Evolutionary conservation across 805 yeast species (phyloP), one percentile per base, ranked within the genome.

Genomic region (Schwanniomyces sp.): DNA sequence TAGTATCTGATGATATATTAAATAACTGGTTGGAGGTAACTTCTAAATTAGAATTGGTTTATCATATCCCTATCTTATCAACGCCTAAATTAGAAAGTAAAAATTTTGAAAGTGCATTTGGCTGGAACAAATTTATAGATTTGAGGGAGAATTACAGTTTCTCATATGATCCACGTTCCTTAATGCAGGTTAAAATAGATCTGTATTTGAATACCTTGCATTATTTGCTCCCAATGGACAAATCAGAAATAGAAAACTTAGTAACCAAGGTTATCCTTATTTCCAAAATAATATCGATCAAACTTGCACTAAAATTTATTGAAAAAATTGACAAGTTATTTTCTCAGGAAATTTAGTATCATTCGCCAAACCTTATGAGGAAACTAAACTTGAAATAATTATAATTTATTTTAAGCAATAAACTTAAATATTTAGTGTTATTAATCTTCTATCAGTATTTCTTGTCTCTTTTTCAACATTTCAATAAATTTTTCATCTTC

Each of bases 11-110:
- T 9, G 64, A 61, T 50, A 25, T 59, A 6, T 28, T 58, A 34
- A 50, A 57, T 17, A 50, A 57, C 27, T 67, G 71, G 72, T n/a
- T 64, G 7, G 71, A 66, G 46, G 21, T 64, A 18, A 53, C 52
- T 40, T 46, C 44, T 26, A 47, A 49, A 12, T 47, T 49, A 12
- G 55, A 51, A 21, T 38, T 53, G 8, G 43, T 62, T 12, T 37
- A 57, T 16, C 74, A 67, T 47, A 44, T 66, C 17, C 71, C 72
- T 0, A 34, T 68, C 2, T 46, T 67, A 25, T 50, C 62, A 7
- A 58, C 72, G 2, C 74, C 72, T 1, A 55, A 53, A 16, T 51
- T 63, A 7, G 67, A 63, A 41, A 56, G 58, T 43, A 55, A 52
- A 37, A 49, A 52, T 26, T 55, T 34, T 43, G 43, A 43, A 16